These are phyloP conservation scores for Saccharomyces hybrid DNA, from an alignment of 1,139 yeast species.

Conservation along the genomic window DNA sequence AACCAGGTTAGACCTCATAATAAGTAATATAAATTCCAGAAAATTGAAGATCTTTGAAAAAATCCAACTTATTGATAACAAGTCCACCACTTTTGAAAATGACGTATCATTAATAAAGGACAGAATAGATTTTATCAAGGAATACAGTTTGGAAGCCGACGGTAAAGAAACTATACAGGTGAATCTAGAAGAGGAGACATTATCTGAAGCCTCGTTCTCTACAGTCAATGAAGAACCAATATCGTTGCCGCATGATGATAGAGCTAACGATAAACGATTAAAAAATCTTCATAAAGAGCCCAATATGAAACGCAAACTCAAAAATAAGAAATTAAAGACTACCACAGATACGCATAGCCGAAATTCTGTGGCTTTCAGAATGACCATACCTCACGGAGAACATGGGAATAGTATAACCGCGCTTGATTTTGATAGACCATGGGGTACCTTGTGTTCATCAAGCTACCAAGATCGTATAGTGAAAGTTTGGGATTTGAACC, in stretches of 20 bases:
- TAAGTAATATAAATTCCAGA: not conserved
- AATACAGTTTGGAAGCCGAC: not conserved
- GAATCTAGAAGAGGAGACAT: not conserved
- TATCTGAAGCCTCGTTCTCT: not conserved
- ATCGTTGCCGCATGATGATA: not conserved
- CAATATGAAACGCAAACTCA: not conserved
- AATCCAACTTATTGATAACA: not conserved
- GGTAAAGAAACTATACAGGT: not conserved
- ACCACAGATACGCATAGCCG: conserved; percentile 35
- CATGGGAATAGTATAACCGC: conserved; percentile 46
- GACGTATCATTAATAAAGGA: not conserved
- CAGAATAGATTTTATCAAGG: not conserved
- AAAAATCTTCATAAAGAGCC: not conserved
- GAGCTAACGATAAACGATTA: not conserved
- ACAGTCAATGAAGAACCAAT: not conserved
- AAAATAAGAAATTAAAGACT: conserved; percentile 4
- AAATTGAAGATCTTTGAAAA: not conserved
- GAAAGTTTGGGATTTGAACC: conserved; percentile 71
- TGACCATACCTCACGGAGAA: conserved; percentile 30
- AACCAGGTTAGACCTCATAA: not conserved
- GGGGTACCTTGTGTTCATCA: conserved; percentile 68
- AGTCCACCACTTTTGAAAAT: not conserved
- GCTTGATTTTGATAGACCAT: conserved; percentile 60
- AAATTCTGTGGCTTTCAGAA: not conserved
- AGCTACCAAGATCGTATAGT: conserved; percentile 68